phyloP scores from a whole-genome alignment of 208 protist genomes.

The Trypanosomatidae sp. region DNA sequence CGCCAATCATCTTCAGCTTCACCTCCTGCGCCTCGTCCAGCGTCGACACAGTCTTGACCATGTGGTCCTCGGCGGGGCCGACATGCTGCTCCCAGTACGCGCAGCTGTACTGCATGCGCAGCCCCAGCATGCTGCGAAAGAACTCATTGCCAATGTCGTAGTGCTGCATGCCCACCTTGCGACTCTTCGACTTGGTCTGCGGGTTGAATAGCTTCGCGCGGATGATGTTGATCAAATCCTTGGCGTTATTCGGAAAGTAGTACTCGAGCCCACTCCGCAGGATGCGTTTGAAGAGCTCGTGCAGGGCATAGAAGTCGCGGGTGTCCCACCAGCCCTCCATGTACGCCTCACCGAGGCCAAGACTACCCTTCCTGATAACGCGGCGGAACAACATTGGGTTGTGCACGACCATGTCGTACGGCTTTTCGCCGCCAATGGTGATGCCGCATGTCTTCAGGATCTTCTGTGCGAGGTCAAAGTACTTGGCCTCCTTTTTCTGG shows the following conservation, averaged over 20 bases:
- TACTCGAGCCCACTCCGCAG: slow-evolving; percentile 50
- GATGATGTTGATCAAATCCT: slow-evolving; percentile 45
- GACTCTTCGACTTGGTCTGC: slow-evolving; percentile 53
- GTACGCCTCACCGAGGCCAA: slow-evolving; percentile 54
- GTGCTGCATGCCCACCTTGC: slow-evolving; percentile 60
- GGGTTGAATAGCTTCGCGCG: slow-evolving; percentile 50
- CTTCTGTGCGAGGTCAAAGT: slow-evolving; percentile 35
- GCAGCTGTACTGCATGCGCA: slow-evolving; percentile 78
- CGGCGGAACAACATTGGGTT: slow-evolving; percentile 41
- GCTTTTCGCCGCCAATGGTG: slow-evolving; percentile 36
- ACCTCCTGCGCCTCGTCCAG: slow-evolving; percentile 75
- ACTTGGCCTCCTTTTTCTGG: slow-evolving; percentile 36
- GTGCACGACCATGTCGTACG: slow-evolving; percentile 50
- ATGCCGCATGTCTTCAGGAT: slow-evolving; percentile 38
- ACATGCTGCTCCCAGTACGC: slow-evolving; percentile 53
- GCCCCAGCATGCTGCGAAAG: slow-evolving; percentile 68
- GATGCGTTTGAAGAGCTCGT: slow-evolving; percentile 44
- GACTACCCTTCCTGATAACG: slow-evolving; percentile 49
- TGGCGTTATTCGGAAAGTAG: slow-evolving; percentile 64
- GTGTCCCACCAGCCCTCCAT: slow-evolving; percentile 75
- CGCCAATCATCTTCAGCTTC: slow-evolving; percentile 76
- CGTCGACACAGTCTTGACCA: slow-evolving; percentile 16
- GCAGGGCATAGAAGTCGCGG: slow-evolving; percentile 44
- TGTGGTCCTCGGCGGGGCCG: slow-evolving; percentile 16
- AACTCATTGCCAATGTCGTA: slow-evolving; percentile 79